Evolutionary conservation across 345 rosid species (phyloP).

Genomic region (Gossypium anomalum): DNA sequence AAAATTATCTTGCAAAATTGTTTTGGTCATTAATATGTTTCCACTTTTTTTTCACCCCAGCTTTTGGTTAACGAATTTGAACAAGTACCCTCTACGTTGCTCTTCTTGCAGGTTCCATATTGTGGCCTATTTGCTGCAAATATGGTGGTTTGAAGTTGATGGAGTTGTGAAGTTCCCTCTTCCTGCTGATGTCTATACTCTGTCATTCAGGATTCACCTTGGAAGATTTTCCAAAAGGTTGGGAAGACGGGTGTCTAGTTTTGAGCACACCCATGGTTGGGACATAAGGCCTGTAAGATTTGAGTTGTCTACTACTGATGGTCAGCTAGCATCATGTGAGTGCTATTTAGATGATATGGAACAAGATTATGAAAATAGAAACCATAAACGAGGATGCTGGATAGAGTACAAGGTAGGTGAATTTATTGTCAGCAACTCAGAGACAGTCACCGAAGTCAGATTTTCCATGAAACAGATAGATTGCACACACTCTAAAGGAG

Average conservation of each 20-base stretch:
- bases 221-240: slow-evolving; percentile 70
- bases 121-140: slow-evolving; percentile 85
- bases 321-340: slow-evolving; percentile 59
- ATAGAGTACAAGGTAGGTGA: slow-evolving; percentile 78
- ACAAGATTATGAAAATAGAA: slow-evolving; percentile 44
- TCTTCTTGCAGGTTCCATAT: slow-evolving; percentile 54
- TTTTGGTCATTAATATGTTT: background rate
- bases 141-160: slow-evolving; percentile 97
- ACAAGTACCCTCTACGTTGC: background rate
- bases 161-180: slow-evolving; percentile 78
- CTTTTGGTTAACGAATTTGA: background rate
- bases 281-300: slow-evolving; percentile 70
- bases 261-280: slow-evolving; percentile 85
- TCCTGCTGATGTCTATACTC: slow-evolving; percentile 72
- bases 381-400: slow-evolving; percentile 91
- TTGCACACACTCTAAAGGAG: slow-evolving; percentile 93
- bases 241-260: slow-evolving; percentile 64
- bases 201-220: slow-evolving; percentile 79
- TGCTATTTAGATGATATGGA: slow-evolving; percentile 50
- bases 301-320: slow-evolving; percentile 61
- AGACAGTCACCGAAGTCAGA: slow-evolving; percentile 57
- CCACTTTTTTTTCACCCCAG: background rate
- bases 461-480: slow-evolving; percentile 96
- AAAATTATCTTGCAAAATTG: background rate
- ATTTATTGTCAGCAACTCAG: slow-evolving; percentile 54